A percentile compares a stretch with the other conserved stretches of the same genome.
These are phyloP conservation scores for Blastocystis sp. DNA, from an alignment of 352 stramenopile species.

Conservation along the genomic window DNA sequence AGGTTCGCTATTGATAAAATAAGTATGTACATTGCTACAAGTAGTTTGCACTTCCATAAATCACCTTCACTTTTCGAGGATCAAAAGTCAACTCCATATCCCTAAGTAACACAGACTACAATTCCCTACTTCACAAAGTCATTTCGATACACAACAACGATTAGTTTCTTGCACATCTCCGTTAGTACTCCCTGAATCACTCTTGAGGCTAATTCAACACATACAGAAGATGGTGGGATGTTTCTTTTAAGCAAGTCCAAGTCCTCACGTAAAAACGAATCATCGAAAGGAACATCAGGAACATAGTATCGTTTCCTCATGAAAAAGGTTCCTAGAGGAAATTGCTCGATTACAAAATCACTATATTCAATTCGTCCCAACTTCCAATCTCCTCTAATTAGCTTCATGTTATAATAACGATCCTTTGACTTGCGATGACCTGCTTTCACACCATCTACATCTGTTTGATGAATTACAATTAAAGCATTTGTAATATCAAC, in stretches of 20 bases:
- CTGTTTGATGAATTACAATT: background rate
- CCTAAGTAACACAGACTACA: background rate
- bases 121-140: background rate
- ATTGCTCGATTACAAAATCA: slow-evolving; percentile 8
- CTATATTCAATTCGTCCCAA: background rate
- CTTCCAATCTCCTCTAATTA: slow-evolving; percentile 4
- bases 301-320: background rate
- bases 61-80: background rate
- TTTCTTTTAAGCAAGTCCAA: background rate
- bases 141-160: background rate
- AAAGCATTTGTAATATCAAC: slow-evolving; percentile 37
- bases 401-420: background rate
- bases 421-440: background rate
- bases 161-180: background rate
- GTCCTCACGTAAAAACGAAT: background rate
- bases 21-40: background rate
- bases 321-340: background rate
- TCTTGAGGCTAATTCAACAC: background rate
- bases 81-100: background rate
- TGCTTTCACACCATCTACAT: background rate
- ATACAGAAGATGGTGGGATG: background rate
- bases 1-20: background rate
- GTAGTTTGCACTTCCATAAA: background rate
- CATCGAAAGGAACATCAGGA: background rate
- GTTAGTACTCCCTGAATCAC: background rate